phyloP scores from a whole-genome alignment of 140 eudicot genomes.

The Cichorium intybus region DNA sequence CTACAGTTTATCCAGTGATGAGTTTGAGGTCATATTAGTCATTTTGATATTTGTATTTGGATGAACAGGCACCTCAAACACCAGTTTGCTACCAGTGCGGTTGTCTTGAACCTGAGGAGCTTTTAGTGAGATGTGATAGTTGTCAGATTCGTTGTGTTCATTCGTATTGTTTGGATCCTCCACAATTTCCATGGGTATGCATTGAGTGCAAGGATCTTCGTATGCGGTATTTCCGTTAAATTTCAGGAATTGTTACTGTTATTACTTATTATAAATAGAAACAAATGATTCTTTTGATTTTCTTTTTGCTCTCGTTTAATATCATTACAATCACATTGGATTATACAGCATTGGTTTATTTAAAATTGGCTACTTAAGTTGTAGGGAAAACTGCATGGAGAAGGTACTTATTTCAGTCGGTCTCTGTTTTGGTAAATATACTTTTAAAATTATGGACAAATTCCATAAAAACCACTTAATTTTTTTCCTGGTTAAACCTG shows the following conservation, averaged over 20 bases:
- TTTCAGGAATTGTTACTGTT: neutral
- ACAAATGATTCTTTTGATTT: neutral
- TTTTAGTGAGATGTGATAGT: conserved; percentile 49
- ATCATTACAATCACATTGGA: neutral
- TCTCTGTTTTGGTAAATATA: too few species aligned
- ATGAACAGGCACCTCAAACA: conserved; percentile 31
- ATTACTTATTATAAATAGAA: too few species aligned
- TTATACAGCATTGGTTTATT: too few species aligned
- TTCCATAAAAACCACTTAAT: too few species aligned
- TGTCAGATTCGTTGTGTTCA: conserved; percentile 69
- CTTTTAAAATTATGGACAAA: too few species aligned
- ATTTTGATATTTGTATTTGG: neutral
- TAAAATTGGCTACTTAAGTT: too few species aligned
- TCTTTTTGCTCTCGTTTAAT: too few species aligned
- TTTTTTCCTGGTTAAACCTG: too few species aligned
- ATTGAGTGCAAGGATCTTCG: conserved; percentile 67
- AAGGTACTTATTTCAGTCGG: too few species aligned
- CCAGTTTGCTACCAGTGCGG: conserved; percentile 64
- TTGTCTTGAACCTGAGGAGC: conserved; percentile 71
- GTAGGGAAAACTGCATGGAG: too few species aligned
- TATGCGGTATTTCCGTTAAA: conserved; percentile 41
- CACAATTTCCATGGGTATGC: conserved; percentile 80
- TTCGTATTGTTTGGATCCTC: conserved; percentile 83
- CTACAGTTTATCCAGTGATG: neutral
- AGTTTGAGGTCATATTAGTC: neutral